These are phyloP conservation scores for Dictyophora rubrovolvata DNA, from an alignment of 768 basidiomycete species.

Conservation along the genomic window DNA sequence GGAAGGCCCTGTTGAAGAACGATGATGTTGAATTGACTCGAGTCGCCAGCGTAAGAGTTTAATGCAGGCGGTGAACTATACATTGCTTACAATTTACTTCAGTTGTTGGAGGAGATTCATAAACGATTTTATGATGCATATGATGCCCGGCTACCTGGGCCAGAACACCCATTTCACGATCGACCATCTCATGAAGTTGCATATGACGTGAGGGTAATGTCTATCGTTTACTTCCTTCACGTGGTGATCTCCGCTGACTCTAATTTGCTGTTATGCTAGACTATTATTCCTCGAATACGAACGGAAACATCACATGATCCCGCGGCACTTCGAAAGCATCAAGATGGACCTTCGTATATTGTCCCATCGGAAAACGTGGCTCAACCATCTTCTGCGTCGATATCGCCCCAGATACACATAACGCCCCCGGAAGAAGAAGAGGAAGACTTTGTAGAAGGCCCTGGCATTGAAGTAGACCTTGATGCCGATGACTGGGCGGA, in stretches of 20 bases:
- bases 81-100: not conserved
- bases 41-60: conserved; percentile 52
- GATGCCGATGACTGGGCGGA: conserved; percentile 48
- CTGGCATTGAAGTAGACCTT: conserved; percentile 20
- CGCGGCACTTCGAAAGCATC: conserved; percentile 75
- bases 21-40: conserved; percentile 76
- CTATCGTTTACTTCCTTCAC: conserved; percentile 11
- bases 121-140: conserved; percentile 62
- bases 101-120: conserved; percentile 83
- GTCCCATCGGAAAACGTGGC: conserved; percentile 46
- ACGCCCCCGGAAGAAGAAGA: conserved; percentile 5
- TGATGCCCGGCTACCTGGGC: conserved; percentile 29
- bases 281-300: conserved; percentile 78
- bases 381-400: conserved; percentile 12
- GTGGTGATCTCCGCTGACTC: conserved; percentile 1
- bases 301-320: conserved; percentile 73
- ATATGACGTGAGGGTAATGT: conserved; percentile 73
- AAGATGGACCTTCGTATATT: conserved; percentile 70
- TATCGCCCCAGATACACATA: not conserved
- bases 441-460: conserved; percentile 3
- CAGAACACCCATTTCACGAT: conserved; percentile 23
- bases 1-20: conserved; percentile 76
- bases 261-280: conserved; percentile 30
- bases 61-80: not conserved
- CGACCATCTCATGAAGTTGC: conserved; percentile 20